A percentile compares a stretch with the other conserved stretches of the same genome.
Conservation (phyloP, 208 protist species). For the Leishmania amazonensis region DNA sequence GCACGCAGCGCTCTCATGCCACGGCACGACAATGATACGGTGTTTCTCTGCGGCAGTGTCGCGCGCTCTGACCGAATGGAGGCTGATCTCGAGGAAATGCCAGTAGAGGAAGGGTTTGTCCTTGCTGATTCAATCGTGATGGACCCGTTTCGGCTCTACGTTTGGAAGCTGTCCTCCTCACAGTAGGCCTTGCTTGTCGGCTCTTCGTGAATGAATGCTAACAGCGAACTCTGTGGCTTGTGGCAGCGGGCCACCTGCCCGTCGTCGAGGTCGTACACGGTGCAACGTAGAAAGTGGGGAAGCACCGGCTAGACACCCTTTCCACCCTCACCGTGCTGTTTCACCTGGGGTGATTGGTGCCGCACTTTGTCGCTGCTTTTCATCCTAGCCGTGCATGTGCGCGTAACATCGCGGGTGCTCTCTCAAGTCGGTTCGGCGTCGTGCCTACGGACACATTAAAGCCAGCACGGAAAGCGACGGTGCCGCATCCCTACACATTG, state of each 20-base stretch:
- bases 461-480: not conserved
- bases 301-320: not conserved
- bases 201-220: not conserved
- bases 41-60: constrained; percentile 51
- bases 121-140: constrained; percentile 16
- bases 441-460: too few species aligned
- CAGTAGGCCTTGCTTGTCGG: not conserved
- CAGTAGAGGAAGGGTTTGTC: constrained; percentile 30
- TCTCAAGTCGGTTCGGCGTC: not conserved
- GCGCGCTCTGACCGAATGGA: constrained; percentile 65
- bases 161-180: constrained; percentile 18
- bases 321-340: not conserved
- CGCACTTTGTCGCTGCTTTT: not conserved
- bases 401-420: not conserved
- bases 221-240: not conserved
- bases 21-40: not conserved
- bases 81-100: constrained; percentile 42
- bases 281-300: not conserved
- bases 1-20: constrained; percentile 30
- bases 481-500: not conserved
- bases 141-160: constrained; percentile 38
- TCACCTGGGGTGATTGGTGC: not conserved
- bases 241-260: not conserved
- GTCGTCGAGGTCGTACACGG: not conserved
- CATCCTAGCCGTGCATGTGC: not conserved